Percentiles rank a stretch among this genome's conserved stretches.
phyloP scores from a whole-genome alignment of 1,284 basidiomycete genomes.

The Apiotrichum gracile region DNA sequence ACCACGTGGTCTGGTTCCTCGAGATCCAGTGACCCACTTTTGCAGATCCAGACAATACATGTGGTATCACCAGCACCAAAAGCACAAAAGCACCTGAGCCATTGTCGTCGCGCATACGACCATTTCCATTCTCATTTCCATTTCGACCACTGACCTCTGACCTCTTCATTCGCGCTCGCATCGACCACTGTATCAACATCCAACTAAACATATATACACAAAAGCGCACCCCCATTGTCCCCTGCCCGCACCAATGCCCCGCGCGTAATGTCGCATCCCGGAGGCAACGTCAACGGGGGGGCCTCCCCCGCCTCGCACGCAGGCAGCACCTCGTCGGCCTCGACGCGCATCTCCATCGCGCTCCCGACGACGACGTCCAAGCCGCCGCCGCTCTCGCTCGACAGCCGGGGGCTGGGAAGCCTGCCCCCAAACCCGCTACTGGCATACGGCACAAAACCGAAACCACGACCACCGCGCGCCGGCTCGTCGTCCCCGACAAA shows the following conservation, averaged over 20 bases:
- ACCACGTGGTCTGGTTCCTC: neutral
- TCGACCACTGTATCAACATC: no score
- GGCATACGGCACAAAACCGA: neutral
- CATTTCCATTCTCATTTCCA: no score
- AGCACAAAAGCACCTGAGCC: no score
- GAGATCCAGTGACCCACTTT: no score
- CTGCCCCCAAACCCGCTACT: neutral
- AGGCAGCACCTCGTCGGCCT: neutral
- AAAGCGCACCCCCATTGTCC: neutral
- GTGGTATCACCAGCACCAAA: no score
- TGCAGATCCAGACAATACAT: no score
- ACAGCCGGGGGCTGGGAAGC: neutral
- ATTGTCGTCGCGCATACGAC: no score
- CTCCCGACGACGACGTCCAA: neutral
- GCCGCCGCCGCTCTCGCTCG: neutral
- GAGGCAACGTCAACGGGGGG: neutral
- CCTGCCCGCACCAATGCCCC: neutral
- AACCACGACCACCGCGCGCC: neutral
- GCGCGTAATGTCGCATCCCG: neutral
- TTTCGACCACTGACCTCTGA: no score
- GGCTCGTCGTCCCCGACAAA: neutral
- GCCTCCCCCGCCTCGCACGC: neutral
- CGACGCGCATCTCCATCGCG: constrained; percentile 1
- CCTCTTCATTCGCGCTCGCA: no score
- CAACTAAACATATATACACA: neutral